Base-by-base conservation (phyloP, 352 stramenopile genomes). In the Phytophthora pini region DNA sequence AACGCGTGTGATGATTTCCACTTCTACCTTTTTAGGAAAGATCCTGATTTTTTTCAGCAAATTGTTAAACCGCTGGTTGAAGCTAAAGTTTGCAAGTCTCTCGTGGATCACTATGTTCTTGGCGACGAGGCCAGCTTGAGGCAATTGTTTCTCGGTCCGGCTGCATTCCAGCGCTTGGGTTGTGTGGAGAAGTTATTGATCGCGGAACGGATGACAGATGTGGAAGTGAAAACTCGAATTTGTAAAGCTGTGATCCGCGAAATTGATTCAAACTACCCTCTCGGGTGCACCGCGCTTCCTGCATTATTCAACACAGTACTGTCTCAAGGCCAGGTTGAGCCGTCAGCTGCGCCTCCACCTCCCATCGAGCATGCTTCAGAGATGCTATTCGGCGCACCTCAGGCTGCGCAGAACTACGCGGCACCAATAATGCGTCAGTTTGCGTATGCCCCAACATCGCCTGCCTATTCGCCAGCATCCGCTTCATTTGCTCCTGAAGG, bases 91-190 rank as follows among this genome's bases (percentile, higher is more conserved):
- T 61, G 47, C 45, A 88, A 86, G 52, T 72, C 76, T n/a, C 68
- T 90, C 11, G 53, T 90, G 32, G 81, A 90, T 40, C 74, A 75
- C 44, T 87, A 77, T 26, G 40, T 90, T n/a, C 63, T 86, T 24
- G 61, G 59, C 26, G 68, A 81, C 44, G 56, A 80, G 31, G 39
- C 46, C 5, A 68, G 43, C 1, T 55, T 85, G 17, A 50, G 40
- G 31, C 52, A 24, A 4, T 61, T 74, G 9, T 86, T 80, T 61
- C 41, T 70, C 3, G 34, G 41, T 11, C 67, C 73, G 13, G 57
- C 56, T n/a, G 41, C 47, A 41, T 80, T 86, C 22, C 49, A 74
- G 5, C 54, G 38, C 0, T 50, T 88, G 17, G 73, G 74, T 41
- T 64, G 58, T 20, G 56, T 87, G 15, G 78, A 90, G 40, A 77